A percentile compares a stretch with the other conserved stretches of the same genome.
Evolutionary conservation across 306 rosid genomes (phyloP).

Genomic region (Corylus avellana): DNA sequence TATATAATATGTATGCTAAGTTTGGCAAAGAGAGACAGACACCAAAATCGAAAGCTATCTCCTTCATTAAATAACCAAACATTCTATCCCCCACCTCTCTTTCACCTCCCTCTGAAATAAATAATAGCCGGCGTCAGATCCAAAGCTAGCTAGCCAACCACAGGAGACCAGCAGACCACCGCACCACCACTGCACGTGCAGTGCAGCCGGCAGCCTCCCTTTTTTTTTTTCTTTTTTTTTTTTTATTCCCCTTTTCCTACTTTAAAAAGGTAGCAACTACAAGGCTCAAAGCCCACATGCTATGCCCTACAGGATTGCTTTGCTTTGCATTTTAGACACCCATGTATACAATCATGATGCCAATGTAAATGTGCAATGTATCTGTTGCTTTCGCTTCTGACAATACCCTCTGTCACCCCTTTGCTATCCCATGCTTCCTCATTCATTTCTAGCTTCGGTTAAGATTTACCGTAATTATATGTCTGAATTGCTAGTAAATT

Average conservation of each 20-base stretch:
- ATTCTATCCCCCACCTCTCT: slow-evolving; percentile 22
- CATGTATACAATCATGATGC: slow-evolving; percentile 30
- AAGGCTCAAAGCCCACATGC: slow-evolving; percentile 41
- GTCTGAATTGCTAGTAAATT: too few relatives aligned
- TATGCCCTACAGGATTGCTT: slow-evolving; percentile 27
- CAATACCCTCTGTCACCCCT: slow-evolving; percentile 35
- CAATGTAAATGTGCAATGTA: slow-evolving; percentile 26
- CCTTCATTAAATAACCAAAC: slow-evolving; percentile 43
- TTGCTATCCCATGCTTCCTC: not conserved
- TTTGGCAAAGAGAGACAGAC: slow-evolving; percentile 31
- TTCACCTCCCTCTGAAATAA: not conserved
- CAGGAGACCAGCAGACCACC: slow-evolving; percentile 14
- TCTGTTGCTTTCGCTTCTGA: slow-evolving; percentile 35
- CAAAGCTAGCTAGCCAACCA: slow-evolving; percentile 43
- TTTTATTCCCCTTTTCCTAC: not conserved
- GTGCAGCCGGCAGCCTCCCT: slow-evolving; percentile 3
- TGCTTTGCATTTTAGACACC: slow-evolving; percentile 45
- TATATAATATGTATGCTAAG: not conserved
- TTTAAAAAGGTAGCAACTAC: not conserved
- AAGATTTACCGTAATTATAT: too few relatives aligned
- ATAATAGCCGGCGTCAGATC: slow-evolving; percentile 64
- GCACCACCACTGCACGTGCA: slow-evolving; percentile 57
- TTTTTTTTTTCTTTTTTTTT: slow-evolving; percentile 32
- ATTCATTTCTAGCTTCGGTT: too few relatives aligned
- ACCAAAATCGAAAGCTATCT: slow-evolving; percentile 25